These are phyloP conservation scores for Coccomyxa sp. DNA, from an alignment of 139 green algal genomes.

Conservation along the genomic window DNA sequence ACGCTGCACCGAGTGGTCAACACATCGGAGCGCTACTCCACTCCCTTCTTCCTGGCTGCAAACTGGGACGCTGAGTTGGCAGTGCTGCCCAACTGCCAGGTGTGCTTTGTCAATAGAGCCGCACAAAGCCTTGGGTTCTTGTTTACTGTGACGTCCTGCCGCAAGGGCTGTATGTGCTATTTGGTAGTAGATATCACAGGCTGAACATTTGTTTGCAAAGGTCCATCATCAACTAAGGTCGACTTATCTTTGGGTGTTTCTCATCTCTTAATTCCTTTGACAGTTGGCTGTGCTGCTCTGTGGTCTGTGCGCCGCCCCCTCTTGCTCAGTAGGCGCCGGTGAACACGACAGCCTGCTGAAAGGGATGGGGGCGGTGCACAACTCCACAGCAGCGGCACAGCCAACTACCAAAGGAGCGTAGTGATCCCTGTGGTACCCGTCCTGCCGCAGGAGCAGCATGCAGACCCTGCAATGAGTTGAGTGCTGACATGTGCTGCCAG, in stretches of 20 bases:
- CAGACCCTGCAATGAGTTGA: too few relatives aligned
- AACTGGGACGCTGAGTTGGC: slow-evolving; percentile 61
- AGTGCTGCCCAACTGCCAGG: slow-evolving; percentile 42
- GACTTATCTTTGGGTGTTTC: background rate
- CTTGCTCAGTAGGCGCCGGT: too few relatives aligned
- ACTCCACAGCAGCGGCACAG: too few relatives aligned
- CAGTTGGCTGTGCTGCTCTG: background rate
- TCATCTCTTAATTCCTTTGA: background rate
- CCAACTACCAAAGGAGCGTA: too few relatives aligned
- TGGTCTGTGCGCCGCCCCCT: too few relatives aligned
- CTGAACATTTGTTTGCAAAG: too few relatives aligned
- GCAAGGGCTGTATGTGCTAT: background rate
- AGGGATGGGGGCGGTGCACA: too few relatives aligned
- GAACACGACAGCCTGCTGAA: too few relatives aligned
- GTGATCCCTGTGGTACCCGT: too few relatives aligned
- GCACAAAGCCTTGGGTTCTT: background rate
- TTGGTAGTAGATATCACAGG: background rate
- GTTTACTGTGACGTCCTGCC: background rate
- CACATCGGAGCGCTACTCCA: slow-evolving; percentile 47
- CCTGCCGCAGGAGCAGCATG: too few relatives aligned
- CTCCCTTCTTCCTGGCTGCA: slow-evolving; percentile 73
- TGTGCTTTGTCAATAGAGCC: background rate
- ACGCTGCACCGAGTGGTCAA: slow-evolving; percentile 71
- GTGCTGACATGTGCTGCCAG: background rate
- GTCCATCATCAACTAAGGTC: too few relatives aligned